Base-by-base conservation (phyloP, 768 basidiomycete species). In the Trametes meyenii region DNA sequence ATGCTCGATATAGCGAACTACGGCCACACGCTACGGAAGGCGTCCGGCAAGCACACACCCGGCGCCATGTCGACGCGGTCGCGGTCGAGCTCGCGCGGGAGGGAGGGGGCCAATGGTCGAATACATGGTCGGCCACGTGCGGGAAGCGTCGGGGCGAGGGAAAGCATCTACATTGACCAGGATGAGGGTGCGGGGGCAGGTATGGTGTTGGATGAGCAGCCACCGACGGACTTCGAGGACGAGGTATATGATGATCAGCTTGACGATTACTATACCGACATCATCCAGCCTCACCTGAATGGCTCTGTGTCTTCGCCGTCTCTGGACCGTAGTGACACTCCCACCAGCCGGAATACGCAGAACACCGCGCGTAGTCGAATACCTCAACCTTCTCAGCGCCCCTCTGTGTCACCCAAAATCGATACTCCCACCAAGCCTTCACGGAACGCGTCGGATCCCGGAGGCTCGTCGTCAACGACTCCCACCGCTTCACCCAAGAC, bases 1-100 rank as follows among this genome's bases (percentile, higher is more conserved):
- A 94, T 94, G 92, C 72, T 94, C 55, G 90, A 93, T 68, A 93
- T 93, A 61, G 91, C 91, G 52, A 92, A 87, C 74, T 92, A 89
- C 67, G 91, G 92, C 1, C 89, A 94, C 69, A 79, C 76, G 43
- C 74, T 87, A 24, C 74, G 75, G 49, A 61, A 69, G 46, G 68
- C 67, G 35, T 59, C 69, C 23, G 53, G 63, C 23, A 65, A 62
- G 24, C 65, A 57, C 26, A 62, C 60, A 16, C 49, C 60, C 12
- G 66, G 63, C 21, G 60, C 16, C 26, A 50, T 63, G 19, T 60
- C 58, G 3, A 57, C 66, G 17, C 60, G 66, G 13, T 71, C 64
- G n/a, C 64, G 61, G 35, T 72, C 67, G 12, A 74, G 66, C 52
- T 74, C 72, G 5, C 65, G 70, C 8, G 73, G 73, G 38, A 60